Percentiles rank a stretch among this genome's conserved stretches.
Conservation (phyloP, 73 alveolate genomes). For the Stentor coeruleus region DNA sequence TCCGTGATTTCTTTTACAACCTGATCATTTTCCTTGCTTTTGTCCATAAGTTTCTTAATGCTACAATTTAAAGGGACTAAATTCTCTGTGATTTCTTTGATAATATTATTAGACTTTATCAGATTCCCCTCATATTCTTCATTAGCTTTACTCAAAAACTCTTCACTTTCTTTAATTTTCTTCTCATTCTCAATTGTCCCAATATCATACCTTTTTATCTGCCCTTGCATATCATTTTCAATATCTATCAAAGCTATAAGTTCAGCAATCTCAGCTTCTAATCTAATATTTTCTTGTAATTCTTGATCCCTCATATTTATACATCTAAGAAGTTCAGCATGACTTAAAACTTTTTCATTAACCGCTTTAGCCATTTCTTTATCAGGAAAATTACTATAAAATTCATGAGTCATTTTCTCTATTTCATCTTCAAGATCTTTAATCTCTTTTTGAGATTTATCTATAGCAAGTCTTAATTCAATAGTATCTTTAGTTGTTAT, state of each 20-base stretch:
- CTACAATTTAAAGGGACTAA: neutral
- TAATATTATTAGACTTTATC: neutral
- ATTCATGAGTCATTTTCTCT: neutral
- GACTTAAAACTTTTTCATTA: neutral
- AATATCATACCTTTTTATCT: neutral
- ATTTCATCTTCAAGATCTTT: neutral
- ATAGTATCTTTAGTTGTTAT: neutral
- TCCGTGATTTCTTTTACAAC: neutral
- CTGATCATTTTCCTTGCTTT: neutral
- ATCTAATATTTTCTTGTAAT: neutral
- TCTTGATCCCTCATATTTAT: neutral
- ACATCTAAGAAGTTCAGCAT: neutral
- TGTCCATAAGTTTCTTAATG: neutral
- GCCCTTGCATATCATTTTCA: neutral
- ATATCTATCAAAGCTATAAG: neutral
- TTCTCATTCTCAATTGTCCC: neutral
- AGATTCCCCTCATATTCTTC: neutral
- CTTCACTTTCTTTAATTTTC: too few species aligned
- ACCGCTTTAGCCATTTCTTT: neutral
- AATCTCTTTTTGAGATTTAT: neutral
- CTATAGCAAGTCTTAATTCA: neutral
- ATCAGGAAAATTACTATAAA: neutral
- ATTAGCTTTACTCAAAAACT: too few species aligned
- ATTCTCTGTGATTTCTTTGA: neutral
- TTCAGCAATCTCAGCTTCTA: neutral